These are phyloP conservation scores for Flaveria ramosissima DNA, from an alignment of 129 eudicot genomes.

Conservation along the genomic window DNA sequence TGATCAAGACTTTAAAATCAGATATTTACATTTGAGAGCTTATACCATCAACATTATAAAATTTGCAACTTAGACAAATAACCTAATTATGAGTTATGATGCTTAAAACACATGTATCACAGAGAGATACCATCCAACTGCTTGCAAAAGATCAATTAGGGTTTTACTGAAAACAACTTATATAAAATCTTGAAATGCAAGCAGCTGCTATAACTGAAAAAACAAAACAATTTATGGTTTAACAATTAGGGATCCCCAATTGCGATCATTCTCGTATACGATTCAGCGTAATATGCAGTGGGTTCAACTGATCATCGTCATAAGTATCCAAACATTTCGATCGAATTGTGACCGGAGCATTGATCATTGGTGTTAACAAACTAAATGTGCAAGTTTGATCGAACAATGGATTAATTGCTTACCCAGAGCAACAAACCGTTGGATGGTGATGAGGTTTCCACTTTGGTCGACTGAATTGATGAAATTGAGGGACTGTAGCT, in stretches of 20 bases:
- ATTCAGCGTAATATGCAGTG: too few species aligned
- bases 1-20: too few species aligned
- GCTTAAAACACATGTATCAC: neutral
- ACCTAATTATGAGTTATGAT: neutral
- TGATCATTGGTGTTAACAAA: neutral
- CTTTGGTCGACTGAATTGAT: constrained; percentile 1
- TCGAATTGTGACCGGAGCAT: neutral
- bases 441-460: constrained; percentile 28
- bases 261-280: too few species aligned
- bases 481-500: constrained; percentile 20
- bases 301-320: too few species aligned
- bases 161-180: neutral
- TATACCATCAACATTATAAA: too few species aligned
- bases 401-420: neutral
- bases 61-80: neutral
- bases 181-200: neutral
- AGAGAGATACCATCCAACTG: neutral
- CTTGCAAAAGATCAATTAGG: neutral
- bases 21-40: too few species aligned
- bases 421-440: constrained; percentile 31
- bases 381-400: neutral
- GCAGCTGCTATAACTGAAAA: too few species aligned
- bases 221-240: too few species aligned
- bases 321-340: neutral
- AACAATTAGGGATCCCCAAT: too few species aligned